Evolutionary conservation across 2,329 filamentous ascomycete genomes (phyloP), one percentile per base, ranked within the genome.

Genomic region (Neonectria ditissima): DNA sequence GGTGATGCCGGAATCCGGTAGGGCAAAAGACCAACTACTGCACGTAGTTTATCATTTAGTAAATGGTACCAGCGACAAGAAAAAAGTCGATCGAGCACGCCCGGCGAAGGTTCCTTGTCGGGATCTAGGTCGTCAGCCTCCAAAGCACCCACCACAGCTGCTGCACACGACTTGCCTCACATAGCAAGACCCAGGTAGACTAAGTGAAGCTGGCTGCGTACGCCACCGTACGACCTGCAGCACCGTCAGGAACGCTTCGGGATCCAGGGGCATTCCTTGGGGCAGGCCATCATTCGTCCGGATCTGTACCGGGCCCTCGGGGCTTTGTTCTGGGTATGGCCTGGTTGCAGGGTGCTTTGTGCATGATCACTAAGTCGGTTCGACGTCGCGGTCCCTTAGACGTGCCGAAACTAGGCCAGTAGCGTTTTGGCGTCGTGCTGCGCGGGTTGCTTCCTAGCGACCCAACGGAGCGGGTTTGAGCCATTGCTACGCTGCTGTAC

Each of bases 201-300:
- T 50, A 11, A 9, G 47, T 20, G n/a, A 50, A 50, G 47, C 28
- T 13, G 43, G 52, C 43, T 24, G 20, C 37, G 24, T 54, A 30
- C 61, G 61, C 61, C 62, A 64, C 62, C 62, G 52, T 64, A 64
- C 57, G 57, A 64, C 59, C 37, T 54, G 28, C 51, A 41, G 22
- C 45, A 20, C 41, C 41, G 26, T 34, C 53, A 30, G 39, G 37
- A 45, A 55, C 41, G 53, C 26, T 24, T 26, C 16, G 14, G 28
- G 41, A 11, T 16, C 39, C 55, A 48, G 55, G 55, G 47, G 62
- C n/a, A 37, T 24, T 30, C 18, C 18, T 54, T 58, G 58, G 58
- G 34, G 18, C 10, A 34, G 48, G 13, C 30, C 22, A 50, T 57
- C 52, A 65, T 65, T 63, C 58, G 58, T 20, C 53, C 47, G 53